Percentiles rank a stretch among this genome's conserved stretches.
phyloP scores from a whole-genome alignment of 2,329 filamentous ascomycete species.

The Aspergillus arachidicola region DNA sequence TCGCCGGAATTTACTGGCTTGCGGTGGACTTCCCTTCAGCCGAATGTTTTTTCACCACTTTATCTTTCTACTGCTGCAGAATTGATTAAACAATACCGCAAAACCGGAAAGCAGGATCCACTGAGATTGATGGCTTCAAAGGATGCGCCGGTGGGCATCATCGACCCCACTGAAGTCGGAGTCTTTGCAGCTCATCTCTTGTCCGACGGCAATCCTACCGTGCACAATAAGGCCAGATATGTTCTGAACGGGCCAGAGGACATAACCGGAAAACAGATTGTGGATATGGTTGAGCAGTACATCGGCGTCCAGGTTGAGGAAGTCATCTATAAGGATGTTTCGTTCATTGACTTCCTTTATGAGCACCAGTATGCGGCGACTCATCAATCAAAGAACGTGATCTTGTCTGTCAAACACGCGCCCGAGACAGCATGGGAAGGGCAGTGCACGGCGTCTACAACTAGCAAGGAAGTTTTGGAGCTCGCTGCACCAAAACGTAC shows the following conservation, averaged over 20 bases:
- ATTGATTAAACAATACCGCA: conserved; percentile 37
- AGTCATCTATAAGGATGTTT: conserved; percentile 35
- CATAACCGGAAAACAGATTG: conserved; percentile 39
- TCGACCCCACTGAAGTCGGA: conserved; percentile 40
- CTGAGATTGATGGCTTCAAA: conserved; percentile 32
- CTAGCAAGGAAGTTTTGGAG: conserved; percentile 31
- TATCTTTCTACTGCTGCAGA: conserved; percentile 28
- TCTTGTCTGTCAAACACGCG: conserved; percentile 31
- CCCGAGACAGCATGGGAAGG: conserved; percentile 34
- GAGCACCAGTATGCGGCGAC: conserved; percentile 9
- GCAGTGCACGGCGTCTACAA: conserved; percentile 27
- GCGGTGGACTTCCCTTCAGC: conserved; percentile 46
- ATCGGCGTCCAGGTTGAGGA: conserved; percentile 31
- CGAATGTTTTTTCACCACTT: conserved; percentile 35
- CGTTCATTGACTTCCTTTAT: conserved; percentile 30
- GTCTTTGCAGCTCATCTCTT: conserved; percentile 41
- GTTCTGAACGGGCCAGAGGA: conserved; percentile 46
- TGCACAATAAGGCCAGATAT: conserved; percentile 39
- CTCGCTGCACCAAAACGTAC: conserved; percentile 34
- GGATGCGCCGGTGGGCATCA: conserved; percentile 33
- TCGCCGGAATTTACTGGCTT: conserved; percentile 39
- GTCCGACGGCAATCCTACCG: conserved; percentile 27
- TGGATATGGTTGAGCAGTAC: conserved; percentile 39
- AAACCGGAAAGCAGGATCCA: conserved; percentile 33
- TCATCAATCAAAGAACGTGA: conserved; percentile 29